Evolutionary conservation across 768 basidiomycete genomes (phyloP).

Genomic region (Crucibulum laeve): DNA sequence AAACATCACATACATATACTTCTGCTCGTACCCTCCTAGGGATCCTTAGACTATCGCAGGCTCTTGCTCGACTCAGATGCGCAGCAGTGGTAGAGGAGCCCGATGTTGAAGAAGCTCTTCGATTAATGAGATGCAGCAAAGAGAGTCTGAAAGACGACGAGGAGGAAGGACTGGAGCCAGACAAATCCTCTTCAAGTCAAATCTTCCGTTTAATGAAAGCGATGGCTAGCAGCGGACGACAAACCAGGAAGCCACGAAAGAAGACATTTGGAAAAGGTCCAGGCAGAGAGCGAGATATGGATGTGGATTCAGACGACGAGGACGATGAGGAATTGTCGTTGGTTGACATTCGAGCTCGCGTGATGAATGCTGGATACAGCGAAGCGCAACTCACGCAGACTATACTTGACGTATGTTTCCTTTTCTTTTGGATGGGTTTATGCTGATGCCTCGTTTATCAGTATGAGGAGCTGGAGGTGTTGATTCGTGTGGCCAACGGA

Average conservation of each 20-base stretch:
- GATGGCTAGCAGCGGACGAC: conserved; percentile 53
- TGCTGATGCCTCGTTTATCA: conserved; percentile 25
- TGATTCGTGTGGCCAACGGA: conserved; percentile 78
- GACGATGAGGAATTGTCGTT: conserved; percentile 75
- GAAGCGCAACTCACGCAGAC: conserved; percentile 89
- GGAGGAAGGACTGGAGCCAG: conserved; percentile 62
- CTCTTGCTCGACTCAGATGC: conserved; percentile 88
- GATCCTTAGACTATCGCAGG: conserved; percentile 91
- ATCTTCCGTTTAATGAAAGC: conserved; percentile 90
- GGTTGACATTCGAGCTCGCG: conserved; percentile 83
- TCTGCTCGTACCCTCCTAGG: conserved; percentile 95
- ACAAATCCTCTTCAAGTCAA: conserved; percentile 76
- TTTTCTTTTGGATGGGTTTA: conserved; percentile 3
- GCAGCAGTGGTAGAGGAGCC: conserved; percentile 72
- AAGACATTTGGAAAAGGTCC: conserved; percentile 66
- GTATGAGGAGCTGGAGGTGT: conserved; percentile 86
- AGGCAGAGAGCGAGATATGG: conserved; percentile 66
- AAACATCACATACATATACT: conserved; percentile 90
- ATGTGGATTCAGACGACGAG: conserved; percentile 64
- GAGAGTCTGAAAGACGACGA: conserved; percentile 82
- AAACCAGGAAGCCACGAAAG: conserved; percentile 21
- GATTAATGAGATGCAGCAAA: conserved; percentile 96
- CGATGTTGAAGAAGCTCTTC: conserved; percentile 95
- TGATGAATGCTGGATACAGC: conserved; percentile 84
- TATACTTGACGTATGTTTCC: conserved; percentile 61